These are phyloP conservation scores for Persicaria tinctoria DNA, from an alignment of 148 eudicot genomes.

Conservation along the genomic window DNA sequence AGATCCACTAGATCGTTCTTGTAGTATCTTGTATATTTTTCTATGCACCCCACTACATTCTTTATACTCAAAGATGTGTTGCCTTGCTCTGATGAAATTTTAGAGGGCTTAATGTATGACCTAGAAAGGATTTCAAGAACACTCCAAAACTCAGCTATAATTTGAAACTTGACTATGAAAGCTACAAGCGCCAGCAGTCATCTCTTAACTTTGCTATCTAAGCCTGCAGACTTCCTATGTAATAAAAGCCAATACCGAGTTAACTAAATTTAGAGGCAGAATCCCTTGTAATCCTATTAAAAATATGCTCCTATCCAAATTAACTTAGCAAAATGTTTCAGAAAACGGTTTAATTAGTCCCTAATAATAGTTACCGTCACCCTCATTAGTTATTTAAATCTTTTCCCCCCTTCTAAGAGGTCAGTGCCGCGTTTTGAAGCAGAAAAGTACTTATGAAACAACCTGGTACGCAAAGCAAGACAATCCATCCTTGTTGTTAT, in stretches of 20 bases:
- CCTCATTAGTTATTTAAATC: too few relatives aligned
- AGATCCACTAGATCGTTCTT: background rate
- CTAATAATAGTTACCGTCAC: background rate
- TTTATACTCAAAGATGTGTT: background rate
- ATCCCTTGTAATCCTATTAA: background rate
- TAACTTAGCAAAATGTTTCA: background rate
- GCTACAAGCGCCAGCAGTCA: background rate
- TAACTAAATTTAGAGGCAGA: background rate
- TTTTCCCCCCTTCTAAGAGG: background rate
- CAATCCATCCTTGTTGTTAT: background rate
- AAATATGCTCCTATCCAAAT: background rate
- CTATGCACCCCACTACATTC: background rate
- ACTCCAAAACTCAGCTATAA: background rate
- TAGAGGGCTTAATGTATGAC: background rate
- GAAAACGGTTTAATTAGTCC: background rate
- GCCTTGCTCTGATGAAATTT: background rate
- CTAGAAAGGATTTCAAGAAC: background rate
- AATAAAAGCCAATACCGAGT: background rate
- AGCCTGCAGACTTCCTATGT: background rate
- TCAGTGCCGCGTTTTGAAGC: background rate
- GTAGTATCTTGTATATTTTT: background rate
- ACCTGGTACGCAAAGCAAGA: background rate
- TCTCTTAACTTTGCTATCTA: background rate
- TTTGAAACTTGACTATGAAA: background rate
- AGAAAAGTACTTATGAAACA: too few relatives aligned